These are phyloP conservation scores for Begonia loranthoides DNA, from an alignment of 306 rosid species.

Conservation along the genomic window DNA sequence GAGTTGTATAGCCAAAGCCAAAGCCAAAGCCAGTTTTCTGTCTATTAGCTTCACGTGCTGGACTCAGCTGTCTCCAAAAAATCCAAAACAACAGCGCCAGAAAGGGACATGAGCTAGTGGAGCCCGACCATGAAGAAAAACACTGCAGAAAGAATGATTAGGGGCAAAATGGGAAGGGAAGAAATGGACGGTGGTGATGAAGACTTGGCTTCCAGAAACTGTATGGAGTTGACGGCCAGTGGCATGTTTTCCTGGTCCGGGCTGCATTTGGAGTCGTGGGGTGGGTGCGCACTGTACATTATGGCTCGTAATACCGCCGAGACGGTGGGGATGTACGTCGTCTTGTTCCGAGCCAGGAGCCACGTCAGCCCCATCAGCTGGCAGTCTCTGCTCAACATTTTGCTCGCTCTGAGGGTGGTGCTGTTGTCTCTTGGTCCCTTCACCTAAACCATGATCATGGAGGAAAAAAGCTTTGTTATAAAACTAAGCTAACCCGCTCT, in stretches of 20 bases:
- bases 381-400: conserved; percentile 80
- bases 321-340: conserved; percentile 88
- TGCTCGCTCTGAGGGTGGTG: conserved; percentile 45
- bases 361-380: conserved; percentile 97
- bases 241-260: conserved; percentile 99
- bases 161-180: conserved; percentile 14
- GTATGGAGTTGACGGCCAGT: conserved; percentile 82
- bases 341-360: conserved; percentile 76
- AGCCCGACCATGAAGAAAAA: conserved; percentile 7
- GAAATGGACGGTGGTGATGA: conserved; percentile 22
- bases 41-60: conserved; percentile 62
- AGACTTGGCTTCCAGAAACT: conserved; percentile 34
- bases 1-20: no score
- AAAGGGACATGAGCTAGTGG: neutral
- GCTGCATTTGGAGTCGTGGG: conserved; percentile 69
- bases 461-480: no score
- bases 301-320: conserved; percentile 93
- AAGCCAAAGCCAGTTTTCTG: conserved; percentile 9
- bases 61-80: conserved; percentile 13
- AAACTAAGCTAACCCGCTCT: no score
- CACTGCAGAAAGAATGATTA: conserved; percentile 15
- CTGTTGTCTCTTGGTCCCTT: conserved; percentile 25
- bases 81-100: conserved; percentile 19
- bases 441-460: conserved; percentile 19
- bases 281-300: conserved; percentile 83